Evolutionary conservation across 257 asterid genomes (phyloP), one percentile per base, ranked within the genome.

Genomic region (Sherardia arvensis): DNA sequence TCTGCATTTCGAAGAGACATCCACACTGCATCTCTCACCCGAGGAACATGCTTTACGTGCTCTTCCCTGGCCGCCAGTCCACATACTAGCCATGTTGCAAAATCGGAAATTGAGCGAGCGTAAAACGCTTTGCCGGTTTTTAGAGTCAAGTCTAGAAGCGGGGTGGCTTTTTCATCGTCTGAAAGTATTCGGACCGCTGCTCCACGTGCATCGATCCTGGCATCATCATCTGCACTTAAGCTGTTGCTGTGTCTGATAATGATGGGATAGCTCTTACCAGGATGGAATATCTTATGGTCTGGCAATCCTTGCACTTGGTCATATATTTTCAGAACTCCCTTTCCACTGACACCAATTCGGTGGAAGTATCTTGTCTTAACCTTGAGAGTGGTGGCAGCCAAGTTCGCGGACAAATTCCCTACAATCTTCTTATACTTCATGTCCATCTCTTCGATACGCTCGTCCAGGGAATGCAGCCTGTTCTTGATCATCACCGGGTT

Each of bases 381-480:
- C 75, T 88, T 85, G 21, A 88, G 87, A 34, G 96, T 88, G 0
- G 96, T 85, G 43, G 89, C 86, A 54, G 96, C 96, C 72, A 88
- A 66, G 70, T 78, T 88, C 20, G 94, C 96, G 23, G 96, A 68
- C 21, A 88, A 87, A 59, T 88, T 88, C 57, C 96, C 94, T 2
- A 88, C 87, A 23, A 88, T 81, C 70, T 83, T 88, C 80, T 81
- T 90, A 34, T 90, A 90, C 47, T 82, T 80, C 0, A 60, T 22
- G 61, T 90, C 97, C 95, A 90, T 90, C 59, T 87, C 95, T 71
- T 85, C 91, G 12, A 90, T 90, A n/a, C 97, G 84, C 27, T 87
- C 90, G 53, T 90, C 97, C 60, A 83, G 53, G 60, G 83, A 76
- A n/a, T 87, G 90, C 56, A 62, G 70, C 14, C 85, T 87, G 78